Evolutionary conservation across 805 yeast species (phyloP).

Genomic region (Teunomyces kruisii): DNA sequence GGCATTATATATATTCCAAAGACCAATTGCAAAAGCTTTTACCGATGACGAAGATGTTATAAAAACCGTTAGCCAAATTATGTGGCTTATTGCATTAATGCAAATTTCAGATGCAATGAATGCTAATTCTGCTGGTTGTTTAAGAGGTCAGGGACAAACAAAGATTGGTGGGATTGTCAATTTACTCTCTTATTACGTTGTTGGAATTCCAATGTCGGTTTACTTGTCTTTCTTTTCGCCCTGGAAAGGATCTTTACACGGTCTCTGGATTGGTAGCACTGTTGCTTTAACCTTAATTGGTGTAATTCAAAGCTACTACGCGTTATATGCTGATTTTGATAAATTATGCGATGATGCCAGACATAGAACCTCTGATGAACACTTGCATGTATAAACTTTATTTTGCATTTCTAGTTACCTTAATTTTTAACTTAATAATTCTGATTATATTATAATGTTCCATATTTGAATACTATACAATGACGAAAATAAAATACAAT

Average conservation of each 20-base stretch:
- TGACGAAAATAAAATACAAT: conserved; percentile 1
- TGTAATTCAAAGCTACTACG: conserved; percentile 40
- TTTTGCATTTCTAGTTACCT: background rate
- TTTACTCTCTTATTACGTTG: conserved; percentile 54
- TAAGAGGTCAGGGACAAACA: conserved; percentile 78
- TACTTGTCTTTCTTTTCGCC: conserved; percentile 50
- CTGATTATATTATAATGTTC: conserved; percentile 5
- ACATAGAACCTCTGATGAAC: conserved; percentile 28
- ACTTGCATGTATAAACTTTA: conserved; percentile 2
- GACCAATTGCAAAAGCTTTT: conserved; percentile 45
- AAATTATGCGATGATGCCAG: conserved; percentile 39
- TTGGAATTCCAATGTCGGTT: conserved; percentile 64
- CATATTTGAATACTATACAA: conserved; percentile 8
- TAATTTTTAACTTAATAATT: background rate
- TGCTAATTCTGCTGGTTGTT: conserved; percentile 72
- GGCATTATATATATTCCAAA: conserved; percentile 30
- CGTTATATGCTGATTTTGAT: conserved; percentile 37
- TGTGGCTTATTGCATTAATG: conserved; percentile 66
- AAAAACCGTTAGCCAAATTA: conserved; percentile 45
- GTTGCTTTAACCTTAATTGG: conserved; percentile 53
- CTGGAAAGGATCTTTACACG: conserved; percentile 50
- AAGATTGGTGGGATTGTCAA: conserved; percentile 61
- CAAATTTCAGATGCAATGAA: conserved; percentile 69
- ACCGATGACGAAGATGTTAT: conserved; percentile 62
- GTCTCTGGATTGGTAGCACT: conserved; percentile 59